Conservation (phyloP, 2,329 filamentous ascomycete genomes). For the Zymoseptoria tritici region DNA sequence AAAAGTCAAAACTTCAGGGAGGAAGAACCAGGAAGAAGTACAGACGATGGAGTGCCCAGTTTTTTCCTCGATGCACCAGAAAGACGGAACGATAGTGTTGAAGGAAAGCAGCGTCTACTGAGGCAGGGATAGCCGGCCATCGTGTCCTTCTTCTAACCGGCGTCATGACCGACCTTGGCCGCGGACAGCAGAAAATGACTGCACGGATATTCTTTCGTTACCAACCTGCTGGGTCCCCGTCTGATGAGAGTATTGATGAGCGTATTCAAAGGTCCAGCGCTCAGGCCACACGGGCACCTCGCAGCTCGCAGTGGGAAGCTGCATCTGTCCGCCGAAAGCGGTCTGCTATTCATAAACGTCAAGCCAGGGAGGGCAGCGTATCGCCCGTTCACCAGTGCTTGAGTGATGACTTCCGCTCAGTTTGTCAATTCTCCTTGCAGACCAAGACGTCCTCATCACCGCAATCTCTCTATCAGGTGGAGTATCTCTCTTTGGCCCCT, state of each 20-base stretch:
- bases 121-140: constrained; percentile 25
- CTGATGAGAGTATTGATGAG: constrained; percentile 27
- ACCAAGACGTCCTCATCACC: background rate
- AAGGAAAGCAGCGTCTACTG: constrained; percentile 17
- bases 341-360: constrained; percentile 28
- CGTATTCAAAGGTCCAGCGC: constrained; percentile 33
- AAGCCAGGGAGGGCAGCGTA: constrained; percentile 20
- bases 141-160: constrained; percentile 20
- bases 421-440: background rate
- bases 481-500: background rate
- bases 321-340: constrained; percentile 37
- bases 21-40: constrained; percentile 12
- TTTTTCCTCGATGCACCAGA: constrained; percentile 11
- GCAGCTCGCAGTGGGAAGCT: constrained; percentile 40
- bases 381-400: constrained; percentile 1
- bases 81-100: constrained; percentile 18
- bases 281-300: constrained; percentile 36
- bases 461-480: background rate
- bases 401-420: background rate
- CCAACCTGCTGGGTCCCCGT: constrained; percentile 33
- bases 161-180: constrained; percentile 25
- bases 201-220: constrained; percentile 22
- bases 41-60: constrained; percentile 8
- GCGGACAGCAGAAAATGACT: constrained; percentile 20
- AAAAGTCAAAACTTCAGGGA: constrained; percentile 12